Percentiles rank a stretch among this genome's conserved stretches.
phyloP scores from a whole-genome alignment of 441 rosid species.

The Jatropha podagrica region DNA sequence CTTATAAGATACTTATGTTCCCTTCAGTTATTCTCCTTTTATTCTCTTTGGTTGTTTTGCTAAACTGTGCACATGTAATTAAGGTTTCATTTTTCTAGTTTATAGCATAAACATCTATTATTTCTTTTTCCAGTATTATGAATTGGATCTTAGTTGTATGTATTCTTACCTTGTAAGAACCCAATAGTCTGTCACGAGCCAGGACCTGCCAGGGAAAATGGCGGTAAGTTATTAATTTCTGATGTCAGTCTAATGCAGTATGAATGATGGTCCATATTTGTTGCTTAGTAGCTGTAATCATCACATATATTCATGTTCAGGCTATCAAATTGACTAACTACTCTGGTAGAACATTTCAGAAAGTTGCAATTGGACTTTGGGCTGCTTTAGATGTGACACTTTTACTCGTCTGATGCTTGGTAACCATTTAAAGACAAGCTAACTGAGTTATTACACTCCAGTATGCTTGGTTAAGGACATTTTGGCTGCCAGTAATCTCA shows the following conservation, averaged over 20 bases:
- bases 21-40: neutral
- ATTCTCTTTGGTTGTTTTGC: neutral
- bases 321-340: neutral
- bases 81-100: neutral
- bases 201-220: conserved; percentile 52
- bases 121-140: neutral
- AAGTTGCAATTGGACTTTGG: neutral
- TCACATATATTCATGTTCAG: neutral
- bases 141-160: neutral
- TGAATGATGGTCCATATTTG: neutral
- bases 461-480: conserved; percentile 5
- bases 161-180: conserved; percentile 77
- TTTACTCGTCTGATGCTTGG: conserved; percentile 4
- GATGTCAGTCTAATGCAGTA: conserved; percentile 4
- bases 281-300: conserved; percentile 4
- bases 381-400: neutral
- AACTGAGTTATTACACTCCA: neutral
- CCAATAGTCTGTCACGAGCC: conserved; percentile 91
- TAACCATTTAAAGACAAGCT: conserved; percentile 6
- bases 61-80: neutral
- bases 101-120: neutral
- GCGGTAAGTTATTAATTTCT: conserved; percentile 5
- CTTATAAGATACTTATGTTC: neutral
- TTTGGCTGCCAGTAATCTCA: conserved; percentile 10
- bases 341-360: neutral